Base-by-base conservation (phyloP, 345 rosid species). In the Eucalyptus curtisii region DNA sequence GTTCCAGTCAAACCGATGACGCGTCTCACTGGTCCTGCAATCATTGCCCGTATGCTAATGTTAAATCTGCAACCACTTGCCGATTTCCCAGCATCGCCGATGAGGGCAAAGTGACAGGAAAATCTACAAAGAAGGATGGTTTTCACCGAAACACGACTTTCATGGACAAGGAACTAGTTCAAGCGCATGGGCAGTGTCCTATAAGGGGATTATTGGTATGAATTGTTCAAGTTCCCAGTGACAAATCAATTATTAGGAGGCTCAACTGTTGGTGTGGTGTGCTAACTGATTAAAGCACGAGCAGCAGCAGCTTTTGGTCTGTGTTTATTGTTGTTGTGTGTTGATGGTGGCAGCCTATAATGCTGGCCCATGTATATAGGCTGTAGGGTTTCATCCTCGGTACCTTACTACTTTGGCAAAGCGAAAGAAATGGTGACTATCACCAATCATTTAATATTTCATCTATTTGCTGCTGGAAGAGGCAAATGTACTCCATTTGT, bases 1-100 rank as follows among this genome's bases (percentile, higher is more conserved):
- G 96, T 86, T 93, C 94, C 66, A 92, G 94, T 91, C 91, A 86
- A 91, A 92, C 86, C 22, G 94, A 93, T 87, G 95, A 93, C 49
- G 13, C 86, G 9, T 86, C 87, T 50, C 91, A 89, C 40, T 92
- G 89, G 89, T 91, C 90, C 50, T 49, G 64, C 55, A 64, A 88
- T 37, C 48, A 87, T 49, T 87, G 50, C 90, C 86, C 89, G 88
- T 88, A 31, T 89, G 91, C 87, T 88, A 85, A 61, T 30, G 50
- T 52, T 84, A 91, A 49, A 76, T 86, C 87, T 48, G 55, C 88
- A 49, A 85, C 87, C 49, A 59, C 61, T n/a, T 91, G 89, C 87
- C 90, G 55, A 86, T 89, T 88, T 87, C 92, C 88, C 85, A 86
- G 86, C 64, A 80, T 49, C 57, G 68, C 81, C 87, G 49, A 57